Base-by-base conservation (phyloP, 495 filamentous ascomycete genomes). In the Xeromyces bisporus region DNA sequence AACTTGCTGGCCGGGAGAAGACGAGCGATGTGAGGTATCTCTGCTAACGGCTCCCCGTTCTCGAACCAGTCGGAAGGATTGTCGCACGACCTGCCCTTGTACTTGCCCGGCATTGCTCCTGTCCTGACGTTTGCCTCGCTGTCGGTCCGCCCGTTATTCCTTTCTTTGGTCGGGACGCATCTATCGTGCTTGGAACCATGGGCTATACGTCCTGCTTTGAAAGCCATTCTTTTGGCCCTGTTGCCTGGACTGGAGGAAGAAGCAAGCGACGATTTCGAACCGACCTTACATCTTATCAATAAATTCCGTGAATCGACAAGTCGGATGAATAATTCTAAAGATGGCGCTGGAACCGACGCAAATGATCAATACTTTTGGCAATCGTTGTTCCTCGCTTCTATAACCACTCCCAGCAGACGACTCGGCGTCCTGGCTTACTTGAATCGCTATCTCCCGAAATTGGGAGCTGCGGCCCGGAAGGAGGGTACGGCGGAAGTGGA, bases 301-400 rank as follows among this genome's bases (percentile, higher is more conserved):
- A 73, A 66, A 28, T 74, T 96, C 41, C 82, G 77, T 40, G 56
- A 64, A 43, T 70, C 72, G 7, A 68, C 85, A 14, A 67, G 67
- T 2, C 57, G 60, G 9, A 53, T 60, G 36, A 53, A 62, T 25
- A 56, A 50, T 17, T 41, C 44, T 26, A 45, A 39, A 28, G 53
- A 61, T 13, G 55, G 60, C 7, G 63, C 64, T 1, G 53, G 65
- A n/a, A 54, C 57, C 29, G 67, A 64, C 9, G 55, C 63, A 7
- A 75, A 71, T 16, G 80, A 86, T 31, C 80, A 84, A 40, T 92
- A 84, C 48, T 99, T 93, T 48, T 99, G 89, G 89, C 89, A 99
- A 58, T 93, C 82, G 51, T 78, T 99, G 40, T 93, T 99, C 41
- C 63, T 96, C 23, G 83, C 85, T 9, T 73, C 81, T 0, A 92